These are phyloP conservation scores for Chalciporus sp. DNA, from an alignment of 1,284 basidiomycete species.

Conservation along the genomic window DNA sequence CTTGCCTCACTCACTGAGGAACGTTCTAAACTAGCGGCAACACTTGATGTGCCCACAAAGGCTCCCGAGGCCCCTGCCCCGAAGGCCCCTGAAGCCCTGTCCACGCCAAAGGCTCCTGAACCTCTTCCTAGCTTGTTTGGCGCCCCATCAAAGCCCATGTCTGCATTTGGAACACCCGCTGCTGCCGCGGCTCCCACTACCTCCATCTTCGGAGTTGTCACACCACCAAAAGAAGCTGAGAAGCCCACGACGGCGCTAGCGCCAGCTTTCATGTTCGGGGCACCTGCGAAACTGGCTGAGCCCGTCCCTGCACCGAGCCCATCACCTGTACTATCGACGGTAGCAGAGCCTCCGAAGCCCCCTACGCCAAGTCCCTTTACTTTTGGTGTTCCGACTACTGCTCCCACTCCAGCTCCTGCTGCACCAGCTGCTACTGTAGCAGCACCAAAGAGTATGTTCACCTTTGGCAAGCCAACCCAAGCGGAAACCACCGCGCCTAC, in stretches of 20 bases:
- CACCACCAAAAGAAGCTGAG: conserved; percentile 23
- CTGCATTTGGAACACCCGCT: conserved; percentile 14
- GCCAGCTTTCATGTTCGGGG: conserved; percentile 24
- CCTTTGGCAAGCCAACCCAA: conserved; percentile 26
- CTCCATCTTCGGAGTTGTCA: conserved; percentile 6
- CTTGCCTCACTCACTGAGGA: conserved; percentile 6
- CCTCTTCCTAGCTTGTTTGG: conserved; percentile 23
- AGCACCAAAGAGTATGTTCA: conserved; percentile 27
- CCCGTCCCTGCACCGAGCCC: conserved; percentile 6
- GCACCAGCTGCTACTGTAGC: conserved; percentile 16
- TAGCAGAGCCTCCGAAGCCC: conserved; percentile 11
- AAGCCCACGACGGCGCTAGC: conserved; percentile 7
- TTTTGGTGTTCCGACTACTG: conserved; percentile 16
- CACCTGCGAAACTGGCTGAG: conserved; percentile 22
- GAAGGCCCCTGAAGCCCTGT: conserved; percentile 3
- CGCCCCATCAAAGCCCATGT: conserved; percentile 11
- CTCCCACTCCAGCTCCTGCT: conserved; percentile 2
- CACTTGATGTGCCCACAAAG: conserved; percentile 13
- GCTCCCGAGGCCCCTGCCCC: conserved; percentile 1
- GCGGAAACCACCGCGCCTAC: conserved; percentile 10
- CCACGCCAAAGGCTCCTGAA: neutral
- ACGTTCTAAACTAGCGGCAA: conserved; percentile 9
- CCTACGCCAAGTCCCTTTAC: conserved; percentile 11
- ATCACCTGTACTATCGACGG: conserved; percentile 10
- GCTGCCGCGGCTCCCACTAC: conserved; percentile 9